A percentile compares a stretch with the other conserved stretches of the same genome.
Conservation (phyloP, 192 early-diverging fungal genomes). For the Pilaira anomala region DNA sequence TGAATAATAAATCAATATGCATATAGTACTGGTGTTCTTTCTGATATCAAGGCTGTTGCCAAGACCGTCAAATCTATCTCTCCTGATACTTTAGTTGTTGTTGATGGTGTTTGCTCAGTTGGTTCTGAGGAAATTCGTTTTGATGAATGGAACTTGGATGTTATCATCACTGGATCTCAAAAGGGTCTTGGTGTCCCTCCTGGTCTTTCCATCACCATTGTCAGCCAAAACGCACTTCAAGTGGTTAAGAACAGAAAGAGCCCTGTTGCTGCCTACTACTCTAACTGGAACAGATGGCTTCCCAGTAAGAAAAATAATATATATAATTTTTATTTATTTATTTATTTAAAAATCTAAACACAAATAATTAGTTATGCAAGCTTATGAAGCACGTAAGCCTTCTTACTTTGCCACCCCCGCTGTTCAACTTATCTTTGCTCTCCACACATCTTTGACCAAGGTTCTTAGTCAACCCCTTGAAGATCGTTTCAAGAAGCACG, state of each 20-base stretch:
- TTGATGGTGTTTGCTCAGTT: constrained; percentile 96
- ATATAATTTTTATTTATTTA: background rate
- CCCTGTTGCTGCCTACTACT: constrained; percentile 85
- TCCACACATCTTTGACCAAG: constrained; percentile 80
- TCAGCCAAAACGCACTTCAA: constrained; percentile 67
- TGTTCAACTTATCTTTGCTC: constrained; percentile 87
- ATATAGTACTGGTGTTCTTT: constrained; percentile 74
- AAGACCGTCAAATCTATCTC: constrained; percentile 69
- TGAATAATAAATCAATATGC: too few species aligned
- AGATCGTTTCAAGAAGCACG: constrained; percentile 73
- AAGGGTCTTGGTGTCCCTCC: constrained; percentile 97
- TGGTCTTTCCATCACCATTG: constrained; percentile 86
- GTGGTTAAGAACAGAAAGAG: constrained; percentile 70
- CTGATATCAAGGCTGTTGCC: constrained; percentile 75
- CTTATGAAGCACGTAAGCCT: constrained; percentile 89
- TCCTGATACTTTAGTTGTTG: constrained; percentile 83
- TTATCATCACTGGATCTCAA: constrained; percentile 90
- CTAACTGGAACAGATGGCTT: constrained; percentile 90
- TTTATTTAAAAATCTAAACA: too few species aligned
- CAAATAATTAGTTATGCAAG: constrained; percentile 66
- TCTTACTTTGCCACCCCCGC: constrained; percentile 97
- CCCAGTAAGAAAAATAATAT: too few species aligned
- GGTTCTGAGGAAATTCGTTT: constrained; percentile 90
- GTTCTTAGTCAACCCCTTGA: constrained; percentile 71
- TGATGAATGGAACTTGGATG: constrained; percentile 90